Evolutionary conservation across 805 yeast species (phyloP).

Genomic region (Starmerella asiatica): DNA sequence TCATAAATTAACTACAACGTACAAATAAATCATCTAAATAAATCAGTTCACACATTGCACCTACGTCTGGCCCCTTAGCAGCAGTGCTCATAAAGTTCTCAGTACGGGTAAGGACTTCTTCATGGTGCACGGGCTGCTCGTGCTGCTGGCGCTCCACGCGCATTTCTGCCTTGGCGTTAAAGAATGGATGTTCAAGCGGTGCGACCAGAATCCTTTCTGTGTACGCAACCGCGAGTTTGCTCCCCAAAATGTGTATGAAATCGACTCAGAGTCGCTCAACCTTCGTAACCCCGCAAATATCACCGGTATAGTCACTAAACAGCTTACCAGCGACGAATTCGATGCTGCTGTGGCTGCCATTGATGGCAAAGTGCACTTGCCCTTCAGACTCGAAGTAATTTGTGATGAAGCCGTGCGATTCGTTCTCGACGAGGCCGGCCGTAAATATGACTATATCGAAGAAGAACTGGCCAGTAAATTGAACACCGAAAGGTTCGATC

Average conservation of each 20-base stretch:
- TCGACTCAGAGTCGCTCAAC: conserved; percentile 18
- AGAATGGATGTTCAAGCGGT: conserved; percentile 46
- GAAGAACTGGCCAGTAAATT: conserved; percentile 3
- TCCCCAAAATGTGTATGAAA: conserved; percentile 31
- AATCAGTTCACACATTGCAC: no score
- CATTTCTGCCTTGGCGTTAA: conserved; percentile 19
- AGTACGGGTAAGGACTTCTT: no score
- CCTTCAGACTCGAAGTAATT: conserved; percentile 45
- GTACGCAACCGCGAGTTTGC: conserved; percentile 57
- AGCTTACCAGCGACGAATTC: conserved; percentile 3
- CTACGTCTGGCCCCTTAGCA: no score
- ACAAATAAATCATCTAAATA: no score
- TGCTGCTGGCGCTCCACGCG: conserved; percentile 5
- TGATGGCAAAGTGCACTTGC: conserved; percentile 34
- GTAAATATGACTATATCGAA: conserved; percentile 19
- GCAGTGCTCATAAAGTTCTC: no score
- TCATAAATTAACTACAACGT: no score
- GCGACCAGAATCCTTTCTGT: conserved; percentile 76
- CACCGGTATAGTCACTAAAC: conserved; percentile 11
- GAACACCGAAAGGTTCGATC: conserved; percentile 16
- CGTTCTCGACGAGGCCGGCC: conserved; percentile 47
- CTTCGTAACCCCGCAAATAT: conserved; percentile 4
- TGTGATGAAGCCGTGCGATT: conserved; percentile 52
- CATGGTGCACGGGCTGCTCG: no score
- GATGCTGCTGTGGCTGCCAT: conserved; percentile 5